Evolutionary conservation across 2,329 filamentous ascomycete species (phyloP).

Genomic region (Metarhizium guizhouense): DNA sequence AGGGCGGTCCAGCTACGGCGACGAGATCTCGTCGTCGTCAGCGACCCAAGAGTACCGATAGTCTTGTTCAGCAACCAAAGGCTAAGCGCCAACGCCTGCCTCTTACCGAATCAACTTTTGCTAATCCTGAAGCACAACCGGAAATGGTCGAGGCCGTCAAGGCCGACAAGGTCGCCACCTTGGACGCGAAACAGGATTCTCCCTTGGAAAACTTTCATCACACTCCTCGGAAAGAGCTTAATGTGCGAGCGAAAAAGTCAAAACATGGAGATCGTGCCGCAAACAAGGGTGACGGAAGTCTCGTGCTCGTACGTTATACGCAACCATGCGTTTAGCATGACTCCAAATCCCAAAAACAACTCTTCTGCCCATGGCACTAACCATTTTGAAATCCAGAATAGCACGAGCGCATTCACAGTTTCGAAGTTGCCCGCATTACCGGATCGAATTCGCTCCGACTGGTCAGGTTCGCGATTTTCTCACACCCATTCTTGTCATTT

Average conservation of each 20-base stretch:
- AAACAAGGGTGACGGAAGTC: constrained; percentile 58
- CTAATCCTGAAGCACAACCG: constrained; percentile 38
- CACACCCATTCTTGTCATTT: neutral
- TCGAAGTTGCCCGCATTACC: constrained; percentile 78
- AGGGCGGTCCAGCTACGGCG: constrained; percentile 44
- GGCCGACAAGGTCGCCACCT: constrained; percentile 36
- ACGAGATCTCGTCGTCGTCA: constrained; percentile 54
- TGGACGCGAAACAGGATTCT: constrained; percentile 35
- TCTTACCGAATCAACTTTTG: constrained; percentile 47
- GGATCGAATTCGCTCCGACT: constrained; percentile 60
- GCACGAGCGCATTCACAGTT: constrained; percentile 76
- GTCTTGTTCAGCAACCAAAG: constrained; percentile 48
- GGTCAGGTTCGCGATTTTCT: constrained; percentile 47
- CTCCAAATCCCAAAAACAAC: neutral
- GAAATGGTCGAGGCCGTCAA: constrained; percentile 48
- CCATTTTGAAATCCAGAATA: constrained; percentile 46
- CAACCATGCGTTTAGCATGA: neutral
- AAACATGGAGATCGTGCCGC: constrained; percentile 51
- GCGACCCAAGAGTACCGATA: constrained; percentile 48
- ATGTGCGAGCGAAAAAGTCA: constrained; percentile 52
- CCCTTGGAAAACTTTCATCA: constrained; percentile 31
- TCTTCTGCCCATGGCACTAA: neutral
- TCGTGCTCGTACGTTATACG: constrained; percentile 48
- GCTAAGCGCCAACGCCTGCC: constrained; percentile 54
- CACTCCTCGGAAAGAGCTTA: constrained; percentile 42